Percentiles rank a stretch among this genome's conserved stretches.
phyloP scores from a whole-genome alignment of 192 early-diverging fungal species.

The Spinellus fusiger region DNA sequence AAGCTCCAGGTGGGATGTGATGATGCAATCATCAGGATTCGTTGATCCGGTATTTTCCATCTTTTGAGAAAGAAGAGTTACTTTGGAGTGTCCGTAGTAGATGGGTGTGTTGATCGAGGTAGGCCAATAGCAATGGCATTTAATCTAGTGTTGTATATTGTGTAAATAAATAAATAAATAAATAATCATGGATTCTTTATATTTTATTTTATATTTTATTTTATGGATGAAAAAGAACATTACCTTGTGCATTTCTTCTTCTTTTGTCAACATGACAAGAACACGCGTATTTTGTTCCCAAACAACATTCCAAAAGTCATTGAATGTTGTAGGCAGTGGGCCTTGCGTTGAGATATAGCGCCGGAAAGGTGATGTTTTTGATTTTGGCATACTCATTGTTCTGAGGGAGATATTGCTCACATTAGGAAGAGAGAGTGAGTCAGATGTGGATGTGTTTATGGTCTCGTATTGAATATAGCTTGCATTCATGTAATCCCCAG shows the following conservation, averaged over 20 bases:
- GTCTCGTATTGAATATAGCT: conserved; percentile 55
- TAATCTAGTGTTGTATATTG: conserved; percentile 23
- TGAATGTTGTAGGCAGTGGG: conserved; percentile 71
- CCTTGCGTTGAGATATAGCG: conserved; percentile 53
- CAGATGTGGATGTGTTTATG: conserved; percentile 47
- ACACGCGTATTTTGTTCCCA: conserved; percentile 82
- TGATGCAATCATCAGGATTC: conserved; percentile 43
- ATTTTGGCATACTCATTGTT: not conserved
- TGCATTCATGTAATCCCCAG: conserved; percentile 34
- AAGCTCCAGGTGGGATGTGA: conserved; percentile 50
- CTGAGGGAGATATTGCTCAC: conserved; percentile 13
- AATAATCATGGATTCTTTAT: not conserved
- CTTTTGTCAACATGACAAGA: conserved; percentile 90
- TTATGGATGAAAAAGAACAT: too few species aligned
- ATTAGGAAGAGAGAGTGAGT: conserved; percentile 23
- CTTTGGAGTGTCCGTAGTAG: conserved; percentile 41
- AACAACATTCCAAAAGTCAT: conserved; percentile 91
- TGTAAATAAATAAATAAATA: not conserved
- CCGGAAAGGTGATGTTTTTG: not conserved
- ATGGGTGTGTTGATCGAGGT: conserved; percentile 17
- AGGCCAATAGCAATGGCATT: conserved; percentile 94
- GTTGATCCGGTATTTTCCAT: conserved; percentile 4
- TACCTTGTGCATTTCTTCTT: conserved; percentile 72
- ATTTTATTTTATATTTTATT: not conserved
- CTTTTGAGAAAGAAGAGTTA: conserved; percentile 54